Percentiles rank a stretch among this genome's conserved stretches.
phyloP scores from a whole-genome alignment of 1,284 basidiomycete species.

The Termitomyces sp. region DNA sequence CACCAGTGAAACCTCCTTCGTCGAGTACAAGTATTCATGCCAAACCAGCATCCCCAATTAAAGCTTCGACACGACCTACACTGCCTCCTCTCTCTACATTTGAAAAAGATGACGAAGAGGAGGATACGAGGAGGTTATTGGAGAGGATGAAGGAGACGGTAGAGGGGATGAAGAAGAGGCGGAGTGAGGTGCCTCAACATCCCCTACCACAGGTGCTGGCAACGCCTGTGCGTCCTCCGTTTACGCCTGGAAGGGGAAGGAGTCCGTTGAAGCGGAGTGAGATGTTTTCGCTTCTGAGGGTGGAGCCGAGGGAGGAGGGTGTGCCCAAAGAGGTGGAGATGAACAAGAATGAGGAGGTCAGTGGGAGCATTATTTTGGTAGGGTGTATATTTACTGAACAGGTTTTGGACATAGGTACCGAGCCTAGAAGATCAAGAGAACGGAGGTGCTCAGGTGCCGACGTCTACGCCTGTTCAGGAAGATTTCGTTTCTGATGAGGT shows the following conservation, averaged over 20 bases:
- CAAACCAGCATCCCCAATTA: not conserved
- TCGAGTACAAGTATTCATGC: not conserved
- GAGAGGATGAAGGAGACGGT: slow-evolving; percentile 61
- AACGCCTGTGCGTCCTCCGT: not conserved
- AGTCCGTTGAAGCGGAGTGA: slow-evolving; percentile 8
- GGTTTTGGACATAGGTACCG: not conserved
- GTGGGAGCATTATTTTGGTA: not conserved
- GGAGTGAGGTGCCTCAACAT: slow-evolving; percentile 30
- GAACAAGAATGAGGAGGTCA: slow-evolving; percentile 2
- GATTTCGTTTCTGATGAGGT: not conserved
- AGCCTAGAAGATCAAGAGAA: not conserved
- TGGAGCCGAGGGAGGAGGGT: slow-evolving; percentile 12
- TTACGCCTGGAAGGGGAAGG: slow-evolving; percentile 3
- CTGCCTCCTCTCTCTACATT: not conserved
- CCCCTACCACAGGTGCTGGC: slow-evolving; percentile 13
- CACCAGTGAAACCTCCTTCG: not conserved
- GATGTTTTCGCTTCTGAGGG: slow-evolving; percentile 5
- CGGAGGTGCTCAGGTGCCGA: slow-evolving; percentile 1
- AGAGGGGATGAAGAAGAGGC: slow-evolving; percentile 51
- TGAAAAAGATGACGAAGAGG: slow-evolving; percentile 20
- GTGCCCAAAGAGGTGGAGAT: slow-evolving; percentile 7
- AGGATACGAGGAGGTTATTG: slow-evolving; percentile 48
- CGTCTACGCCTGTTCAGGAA: not conserved
- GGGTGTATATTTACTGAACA: too few relatives aligned
- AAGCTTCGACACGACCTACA: not conserved